A percentile compares a stretch with the other conserved stretches of the same genome.
Conservation (phyloP, 306 rosid species). For the Dalbergia cultrata region DNA sequence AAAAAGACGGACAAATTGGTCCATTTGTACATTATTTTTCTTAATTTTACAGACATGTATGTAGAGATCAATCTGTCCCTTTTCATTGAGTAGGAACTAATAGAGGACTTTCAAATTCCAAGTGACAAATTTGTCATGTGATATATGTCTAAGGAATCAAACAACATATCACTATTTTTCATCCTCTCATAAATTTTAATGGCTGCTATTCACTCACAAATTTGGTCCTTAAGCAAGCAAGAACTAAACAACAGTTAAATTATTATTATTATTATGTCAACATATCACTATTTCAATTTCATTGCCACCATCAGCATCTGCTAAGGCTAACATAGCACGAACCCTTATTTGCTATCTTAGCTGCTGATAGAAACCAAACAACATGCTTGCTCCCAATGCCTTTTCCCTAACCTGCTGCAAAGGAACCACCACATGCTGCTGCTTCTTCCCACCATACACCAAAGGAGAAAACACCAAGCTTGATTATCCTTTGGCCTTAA, state of each 20-base stretch:
- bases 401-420: constrained; percentile 25
- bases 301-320: constrained; percentile 63
- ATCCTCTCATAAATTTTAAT: background rate
- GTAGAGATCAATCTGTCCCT: too few species aligned
- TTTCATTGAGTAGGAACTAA: too few species aligned
- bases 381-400: background rate
- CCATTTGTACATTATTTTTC: too few species aligned
- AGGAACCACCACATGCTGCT: background rate
- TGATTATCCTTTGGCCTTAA: constrained; percentile 39
- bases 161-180: background rate
- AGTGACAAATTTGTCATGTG: too few species aligned
- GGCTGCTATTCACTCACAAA: background rate
- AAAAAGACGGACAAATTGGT: too few species aligned
- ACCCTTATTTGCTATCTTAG: constrained; percentile 46
- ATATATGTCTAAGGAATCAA: background rate
- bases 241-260: background rate
- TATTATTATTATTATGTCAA: background rate
- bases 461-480: constrained; percentile 60
- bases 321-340: constrained; percentile 56
- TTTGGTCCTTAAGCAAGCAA: constrained; percentile 40
- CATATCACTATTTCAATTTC: constrained; percentile 47
- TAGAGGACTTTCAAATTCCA: too few species aligned
- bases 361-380: constrained; percentile 46
- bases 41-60: too few species aligned
- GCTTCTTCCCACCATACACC: constrained; percentile 37